phyloP scores from a whole-genome alignment of 805 yeast species.

The Phaffomyces antillensis region DNA sequence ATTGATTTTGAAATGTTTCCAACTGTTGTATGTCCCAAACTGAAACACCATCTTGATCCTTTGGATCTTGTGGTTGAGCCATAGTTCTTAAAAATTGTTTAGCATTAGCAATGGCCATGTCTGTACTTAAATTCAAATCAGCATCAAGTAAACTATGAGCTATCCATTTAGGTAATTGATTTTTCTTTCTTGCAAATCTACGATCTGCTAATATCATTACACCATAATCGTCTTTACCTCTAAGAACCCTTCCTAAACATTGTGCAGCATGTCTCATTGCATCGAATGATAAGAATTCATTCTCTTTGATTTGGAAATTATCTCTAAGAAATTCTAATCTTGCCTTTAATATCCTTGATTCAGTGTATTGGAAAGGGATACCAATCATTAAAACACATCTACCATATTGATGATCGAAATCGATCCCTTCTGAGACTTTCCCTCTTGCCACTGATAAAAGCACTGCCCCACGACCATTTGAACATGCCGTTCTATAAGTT shows the following conservation, averaged over 20 bases:
- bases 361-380: slow-evolving; percentile 98
- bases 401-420: slow-evolving; percentile 98
- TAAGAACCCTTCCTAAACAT: slow-evolving; percentile 90
- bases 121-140: slow-evolving; percentile 87
- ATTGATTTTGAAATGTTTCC: slow-evolving; percentile 48
- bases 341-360: slow-evolving; percentile 91
- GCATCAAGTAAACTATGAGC: slow-evolving; percentile 89
- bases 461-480: slow-evolving; percentile 97
- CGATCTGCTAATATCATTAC: slow-evolving; percentile 97
- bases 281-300: slow-evolving; percentile 92
- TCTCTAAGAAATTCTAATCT: slow-evolving; percentile 90
- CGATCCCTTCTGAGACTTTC: slow-evolving; percentile 96
- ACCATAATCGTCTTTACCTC: slow-evolving; percentile 99
- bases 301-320: slow-evolving; percentile 86
- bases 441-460: slow-evolving; percentile 97
- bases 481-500: slow-evolving; percentile 92
- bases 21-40: slow-evolving; percentile 83
- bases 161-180: slow-evolving; percentile 95
- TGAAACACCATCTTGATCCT: slow-evolving; percentile 89
- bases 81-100: slow-evolving; percentile 84
- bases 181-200: slow-evolving; percentile 78
- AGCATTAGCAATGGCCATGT: slow-evolving; percentile 94
- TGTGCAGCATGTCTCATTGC: slow-evolving; percentile 99
- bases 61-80: slow-evolving; percentile 89
- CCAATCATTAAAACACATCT: slow-evolving; percentile 98